Conservation (phyloP, 345 rosid species). For the Litchi chinensis region DNA sequence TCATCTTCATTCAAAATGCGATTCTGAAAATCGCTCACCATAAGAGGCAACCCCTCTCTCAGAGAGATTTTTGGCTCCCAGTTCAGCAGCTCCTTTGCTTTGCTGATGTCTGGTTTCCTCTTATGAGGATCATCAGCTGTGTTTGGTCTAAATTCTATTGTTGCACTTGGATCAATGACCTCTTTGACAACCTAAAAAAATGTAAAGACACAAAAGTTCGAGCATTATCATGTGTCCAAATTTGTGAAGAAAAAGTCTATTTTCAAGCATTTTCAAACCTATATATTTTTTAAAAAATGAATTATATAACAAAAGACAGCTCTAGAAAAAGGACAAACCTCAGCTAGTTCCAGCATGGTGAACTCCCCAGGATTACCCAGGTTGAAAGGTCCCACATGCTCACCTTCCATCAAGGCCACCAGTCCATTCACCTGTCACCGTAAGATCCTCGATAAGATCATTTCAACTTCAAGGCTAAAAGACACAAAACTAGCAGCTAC, state of each 20-base stretch:
- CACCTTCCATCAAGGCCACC: conserved; percentile 87
- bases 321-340: conserved; percentile 51
- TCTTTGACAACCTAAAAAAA: conserved; percentile 75
- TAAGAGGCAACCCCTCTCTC: conserved; percentile 84
- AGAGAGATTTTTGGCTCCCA: conserved; percentile 92
- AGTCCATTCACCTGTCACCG: conserved; percentile 81
- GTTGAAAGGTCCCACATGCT: conserved; percentile 94
- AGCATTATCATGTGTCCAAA: neutral
- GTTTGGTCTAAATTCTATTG: conserved; percentile 82
- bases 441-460: neutral
- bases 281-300: neutral
- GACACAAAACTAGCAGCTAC: neutral
- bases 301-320: neutral
- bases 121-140: conserved; percentile 97
- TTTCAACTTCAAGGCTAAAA: neutral
- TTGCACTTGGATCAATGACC: conserved; percentile 91
- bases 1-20: conserved; percentile 86
- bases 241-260: neutral
- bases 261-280: neutral
- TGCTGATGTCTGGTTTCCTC: conserved; percentile 94
- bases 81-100: conserved; percentile 85
- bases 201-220: neutral
- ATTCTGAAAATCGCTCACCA: conserved; percentile 89
- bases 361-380: conserved; percentile 99
- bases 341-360: conserved; percentile 97